A percentile compares a stretch with the other conserved stretches of the same genome.
phyloP scores from a whole-genome alignment of 495 filamentous ascomycete species.

The Rostrohypoxylon terebratum region DNA sequence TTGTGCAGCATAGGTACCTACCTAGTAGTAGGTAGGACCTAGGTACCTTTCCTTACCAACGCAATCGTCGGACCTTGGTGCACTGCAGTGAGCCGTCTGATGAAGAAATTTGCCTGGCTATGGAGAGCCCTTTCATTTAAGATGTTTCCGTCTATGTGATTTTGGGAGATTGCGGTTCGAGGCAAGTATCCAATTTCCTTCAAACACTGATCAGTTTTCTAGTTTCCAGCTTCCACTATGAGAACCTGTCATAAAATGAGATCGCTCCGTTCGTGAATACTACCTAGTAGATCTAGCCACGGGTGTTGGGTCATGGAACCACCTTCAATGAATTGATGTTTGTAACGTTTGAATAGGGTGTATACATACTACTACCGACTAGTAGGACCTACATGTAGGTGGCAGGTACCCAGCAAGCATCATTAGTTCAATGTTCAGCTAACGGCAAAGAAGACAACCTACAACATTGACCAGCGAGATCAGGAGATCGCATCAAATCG shows the following conservation, averaged over 20 bases:
- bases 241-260: neutral
- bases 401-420: too few relatives aligned
- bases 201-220: neutral
- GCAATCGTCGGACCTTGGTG: slow-evolving; percentile 1
- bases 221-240: neutral
- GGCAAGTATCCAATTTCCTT: neutral
- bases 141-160: neutral
- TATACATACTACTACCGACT: too few relatives aligned
- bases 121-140: slow-evolving; percentile 15
- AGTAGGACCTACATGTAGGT: too few relatives aligned
- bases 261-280: neutral
- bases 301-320: neutral
- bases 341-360: slow-evolving; percentile 20
- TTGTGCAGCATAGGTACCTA: slow-evolving; percentile 24
- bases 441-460: slow-evolving; percentile 13
- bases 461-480: neutral
- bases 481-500: slow-evolving; percentile 19
- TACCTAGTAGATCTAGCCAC: neutral
- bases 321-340: slow-evolving; percentile 26
- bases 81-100: slow-evolving; percentile 7
- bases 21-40: too few relatives aligned
- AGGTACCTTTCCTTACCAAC: slow-evolving; percentile 6
- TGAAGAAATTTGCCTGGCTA: slow-evolving; percentile 9
- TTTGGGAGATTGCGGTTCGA: neutral
- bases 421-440: neutral